phyloP scores from a whole-genome alignment of 2,329 filamentous ascomycete species.

The Geosmithia putterillii region DNA sequence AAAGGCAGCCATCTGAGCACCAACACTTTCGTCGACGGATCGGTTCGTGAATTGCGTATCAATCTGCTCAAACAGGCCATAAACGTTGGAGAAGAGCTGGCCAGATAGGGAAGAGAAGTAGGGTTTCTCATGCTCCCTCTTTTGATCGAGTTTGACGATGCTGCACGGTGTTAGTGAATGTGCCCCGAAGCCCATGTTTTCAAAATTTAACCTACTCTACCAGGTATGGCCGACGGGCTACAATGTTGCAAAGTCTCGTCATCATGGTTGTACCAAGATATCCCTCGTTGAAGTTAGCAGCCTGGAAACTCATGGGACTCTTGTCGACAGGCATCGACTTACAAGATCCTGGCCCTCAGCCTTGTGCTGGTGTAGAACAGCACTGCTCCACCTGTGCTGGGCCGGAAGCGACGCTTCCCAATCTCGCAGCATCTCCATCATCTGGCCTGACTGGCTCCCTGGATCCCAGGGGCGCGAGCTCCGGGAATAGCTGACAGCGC shows the following conservation, averaged over 20 bases:
- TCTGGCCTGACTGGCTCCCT: constrained; percentile 32
- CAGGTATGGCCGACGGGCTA: constrained; percentile 41
- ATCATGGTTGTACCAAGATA: constrained; percentile 44
- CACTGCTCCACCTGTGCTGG: constrained; percentile 32
- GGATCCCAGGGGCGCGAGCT: constrained; percentile 32
- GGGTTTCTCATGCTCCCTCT: constrained; percentile 19
- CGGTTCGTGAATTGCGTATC: constrained; percentile 35
- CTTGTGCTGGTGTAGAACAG: constrained; percentile 31
- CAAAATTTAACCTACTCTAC: constrained; percentile 26
- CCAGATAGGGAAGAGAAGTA: constrained; percentile 31
- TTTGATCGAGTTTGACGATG: constrained; percentile 27
- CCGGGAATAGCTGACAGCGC: constrained; percentile 31
- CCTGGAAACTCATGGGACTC: background rate
- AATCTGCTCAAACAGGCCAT: constrained; percentile 34
- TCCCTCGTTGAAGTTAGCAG: constrained; percentile 19
- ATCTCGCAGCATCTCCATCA: constrained; percentile 26
- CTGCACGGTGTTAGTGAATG: constrained; percentile 11
- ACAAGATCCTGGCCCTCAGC: constrained; percentile 36
- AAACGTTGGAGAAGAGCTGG: constrained; percentile 36
- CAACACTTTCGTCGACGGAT: constrained; percentile 32
- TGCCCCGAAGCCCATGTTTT: background rate
- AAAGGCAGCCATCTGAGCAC: constrained; percentile 42
- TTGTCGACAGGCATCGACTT: constrained; percentile 6
- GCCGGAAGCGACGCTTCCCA: constrained; percentile 37
- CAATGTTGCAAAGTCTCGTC: constrained; percentile 42